phyloP scores from a whole-genome alignment of 1,284 basidiomycete genomes.

The Moesziomyces antarcticus region DNA sequence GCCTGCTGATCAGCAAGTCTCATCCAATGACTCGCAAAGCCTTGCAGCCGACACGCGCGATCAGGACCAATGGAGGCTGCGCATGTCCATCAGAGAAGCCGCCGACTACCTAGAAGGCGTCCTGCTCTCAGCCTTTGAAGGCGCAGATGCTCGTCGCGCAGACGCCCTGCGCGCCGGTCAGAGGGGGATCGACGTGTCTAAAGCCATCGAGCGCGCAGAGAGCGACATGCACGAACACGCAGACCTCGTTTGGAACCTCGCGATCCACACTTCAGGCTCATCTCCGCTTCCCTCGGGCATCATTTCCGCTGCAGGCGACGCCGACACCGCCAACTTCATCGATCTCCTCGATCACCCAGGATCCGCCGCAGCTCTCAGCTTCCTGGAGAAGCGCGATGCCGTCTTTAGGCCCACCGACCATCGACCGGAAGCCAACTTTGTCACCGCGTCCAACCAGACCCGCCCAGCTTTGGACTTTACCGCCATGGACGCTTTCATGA shows the following conservation, averaged over 20 bases:
- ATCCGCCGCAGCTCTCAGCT: constrained; percentile 70
- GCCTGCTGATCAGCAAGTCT: neutral
- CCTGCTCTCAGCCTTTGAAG: constrained; percentile 84
- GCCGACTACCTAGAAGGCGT: constrained; percentile 88
- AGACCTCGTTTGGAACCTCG: constrained; percentile 29
- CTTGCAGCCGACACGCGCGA: constrained; percentile 3
- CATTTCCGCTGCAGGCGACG: constrained; percentile 72
- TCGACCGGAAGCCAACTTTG: constrained; percentile 78
- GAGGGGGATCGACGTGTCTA: constrained; percentile 43
- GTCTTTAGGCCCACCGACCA: constrained; percentile 81
- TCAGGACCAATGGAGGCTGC: constrained; percentile 25
- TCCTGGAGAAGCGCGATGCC: constrained; percentile 93
- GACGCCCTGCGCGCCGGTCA: constrained; percentile 45
- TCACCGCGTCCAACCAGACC: neutral
- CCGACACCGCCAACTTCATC: constrained; percentile 81
- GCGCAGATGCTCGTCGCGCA: constrained; percentile 75
- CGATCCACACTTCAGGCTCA: constrained; percentile 13
- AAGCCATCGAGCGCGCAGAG: constrained; percentile 43
- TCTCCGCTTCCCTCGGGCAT: neutral
- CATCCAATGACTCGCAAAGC: neutral
- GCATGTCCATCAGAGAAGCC: constrained; percentile 68
- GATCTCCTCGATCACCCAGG: constrained; percentile 71
- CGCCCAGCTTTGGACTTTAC: constrained; percentile 78
- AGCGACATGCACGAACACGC: constrained; percentile 41
- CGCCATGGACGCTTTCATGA: constrained; percentile 92